Conservation (phyloP, 1,284 basidiomycete genomes). For the Puccinia hordei region DNA sequence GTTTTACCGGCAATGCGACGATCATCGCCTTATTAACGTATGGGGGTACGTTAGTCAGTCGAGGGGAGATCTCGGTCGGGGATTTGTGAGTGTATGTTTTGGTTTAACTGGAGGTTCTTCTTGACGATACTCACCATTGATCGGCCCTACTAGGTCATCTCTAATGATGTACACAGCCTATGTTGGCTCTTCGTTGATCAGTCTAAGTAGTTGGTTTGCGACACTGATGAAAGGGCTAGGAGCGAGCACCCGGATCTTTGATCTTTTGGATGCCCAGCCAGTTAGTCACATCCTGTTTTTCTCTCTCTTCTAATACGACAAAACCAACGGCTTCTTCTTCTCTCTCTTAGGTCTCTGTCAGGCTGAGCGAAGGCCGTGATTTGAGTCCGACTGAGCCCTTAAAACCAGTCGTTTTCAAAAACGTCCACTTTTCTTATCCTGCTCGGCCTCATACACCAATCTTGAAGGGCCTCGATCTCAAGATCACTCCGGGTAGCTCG, state of each 20-base stretch:
- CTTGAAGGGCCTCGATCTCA: conserved; percentile 75
- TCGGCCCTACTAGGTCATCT: conserved; percentile 61
- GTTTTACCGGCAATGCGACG: conserved; percentile 92
- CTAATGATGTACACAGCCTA: conserved; percentile 90
- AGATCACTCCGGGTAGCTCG: conserved; percentile 77
- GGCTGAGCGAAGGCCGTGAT: conserved; percentile 62
- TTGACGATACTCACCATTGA: background rate
- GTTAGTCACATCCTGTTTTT: conserved; percentile 49
- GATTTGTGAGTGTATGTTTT: conserved; percentile 68
- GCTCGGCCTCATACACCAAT: conserved; percentile 75
- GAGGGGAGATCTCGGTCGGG: conserved; percentile 83
- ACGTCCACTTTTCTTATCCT: conserved; percentile 82
- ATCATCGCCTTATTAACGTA: conserved; percentile 86
- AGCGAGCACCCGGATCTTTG: conserved; percentile 88
- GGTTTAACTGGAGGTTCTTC: background rate
- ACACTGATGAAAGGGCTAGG: conserved; percentile 73
- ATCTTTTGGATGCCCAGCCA: conserved; percentile 72
- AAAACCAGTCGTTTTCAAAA: conserved; percentile 75
- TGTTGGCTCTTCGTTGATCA: conserved; percentile 67
- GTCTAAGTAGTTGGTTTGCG: conserved; percentile 61
- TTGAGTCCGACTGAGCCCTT: conserved; percentile 59
- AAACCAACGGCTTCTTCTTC: conserved; percentile 65
- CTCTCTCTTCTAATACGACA: conserved; percentile 43
- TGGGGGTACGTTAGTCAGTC: conserved; percentile 86
- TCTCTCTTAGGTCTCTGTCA: conserved; percentile 69